These are phyloP conservation scores for Mycena metata DNA, from an alignment of 768 basidiomycete species.

Conservation along the genomic window DNA sequence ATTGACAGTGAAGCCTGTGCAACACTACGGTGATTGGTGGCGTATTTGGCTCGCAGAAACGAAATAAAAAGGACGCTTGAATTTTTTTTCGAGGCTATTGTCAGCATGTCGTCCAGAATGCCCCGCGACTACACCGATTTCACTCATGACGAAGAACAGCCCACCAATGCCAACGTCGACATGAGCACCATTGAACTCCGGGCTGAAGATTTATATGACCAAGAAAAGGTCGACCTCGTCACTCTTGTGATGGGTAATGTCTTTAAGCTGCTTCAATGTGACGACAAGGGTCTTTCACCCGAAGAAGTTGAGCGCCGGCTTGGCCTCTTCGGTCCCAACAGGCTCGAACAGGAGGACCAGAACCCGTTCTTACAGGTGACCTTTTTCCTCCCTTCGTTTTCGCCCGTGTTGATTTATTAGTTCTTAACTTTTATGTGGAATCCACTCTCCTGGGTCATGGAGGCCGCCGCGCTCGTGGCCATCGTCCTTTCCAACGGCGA, in stretches of 20 bases:
- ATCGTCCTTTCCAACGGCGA: constrained; percentile 97
- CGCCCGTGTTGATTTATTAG: no score
- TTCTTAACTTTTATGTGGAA: constrained; percentile 99
- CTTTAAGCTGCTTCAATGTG: constrained; percentile 94
- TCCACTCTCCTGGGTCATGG: constrained; percentile 99
- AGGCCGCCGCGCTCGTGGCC: constrained; percentile 93
- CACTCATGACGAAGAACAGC: constrained; percentile 76
- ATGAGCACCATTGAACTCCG: constrained; percentile 92
- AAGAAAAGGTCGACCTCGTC: constrained; percentile 99
- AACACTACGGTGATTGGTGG: neutral
- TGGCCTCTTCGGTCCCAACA: constrained; percentile 96
- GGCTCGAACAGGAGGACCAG: constrained; percentile 91
- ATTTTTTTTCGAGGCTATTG: no score
- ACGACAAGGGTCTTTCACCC: constrained; percentile 79
- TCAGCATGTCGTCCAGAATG: constrained; percentile 7
- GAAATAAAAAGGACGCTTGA: constrained; percentile 58
- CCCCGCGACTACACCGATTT: constrained; percentile 89
- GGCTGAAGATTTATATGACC: constrained; percentile 95
- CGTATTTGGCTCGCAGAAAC: constrained; percentile 12
- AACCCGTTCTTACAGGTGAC: constrained; percentile 89
- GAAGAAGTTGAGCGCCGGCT: constrained; percentile 88
- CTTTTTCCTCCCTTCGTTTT: no score
- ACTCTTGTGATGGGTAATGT: constrained; percentile 97
- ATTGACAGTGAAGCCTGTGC: neutral
- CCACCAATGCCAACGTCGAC: constrained; percentile 87